These are phyloP conservation scores for Mycena chlorophos DNA, from an alignment of 768 basidiomycete species.

Conservation along the genomic window DNA sequence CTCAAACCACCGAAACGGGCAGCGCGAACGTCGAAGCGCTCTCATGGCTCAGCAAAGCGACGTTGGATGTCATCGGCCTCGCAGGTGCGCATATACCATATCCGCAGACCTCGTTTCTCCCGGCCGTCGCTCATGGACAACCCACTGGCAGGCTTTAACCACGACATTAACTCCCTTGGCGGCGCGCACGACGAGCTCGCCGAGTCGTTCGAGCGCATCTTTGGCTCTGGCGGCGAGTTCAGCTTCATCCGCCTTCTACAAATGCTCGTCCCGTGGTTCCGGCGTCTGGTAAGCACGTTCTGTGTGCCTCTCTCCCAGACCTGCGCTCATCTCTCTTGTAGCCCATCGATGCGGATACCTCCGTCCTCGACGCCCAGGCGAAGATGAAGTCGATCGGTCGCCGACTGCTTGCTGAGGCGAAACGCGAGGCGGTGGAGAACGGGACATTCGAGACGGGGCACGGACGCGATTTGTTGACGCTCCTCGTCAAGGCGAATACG, in stretches of 20 bases:
- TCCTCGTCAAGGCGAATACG: conserved; percentile 65
- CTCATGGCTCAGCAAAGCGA: conserved; percentile 64
- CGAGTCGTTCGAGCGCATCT: conserved; percentile 45
- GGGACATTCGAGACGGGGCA: conserved; percentile 34
- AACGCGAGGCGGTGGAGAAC: conserved; percentile 40
- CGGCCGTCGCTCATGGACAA: conserved; percentile 25
- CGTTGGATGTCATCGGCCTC: conserved; percentile 76
- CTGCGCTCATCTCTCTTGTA: no score
- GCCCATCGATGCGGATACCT: no score
- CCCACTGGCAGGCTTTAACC: conserved; percentile 31
- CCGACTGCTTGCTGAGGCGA: no score
- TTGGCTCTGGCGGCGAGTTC: conserved; percentile 33
- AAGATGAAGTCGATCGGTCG: neutral
- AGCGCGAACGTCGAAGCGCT: conserved; percentile 54
- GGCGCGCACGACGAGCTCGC: conserved; percentile 38
- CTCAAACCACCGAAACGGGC: conserved; percentile 34
- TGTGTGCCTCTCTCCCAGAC: no score
- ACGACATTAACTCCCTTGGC: conserved; percentile 26
- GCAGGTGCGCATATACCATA: conserved; percentile 54
- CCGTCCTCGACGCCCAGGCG: neutral
- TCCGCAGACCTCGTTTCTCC: conserved; percentile 12
- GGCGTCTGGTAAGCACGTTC: neutral
- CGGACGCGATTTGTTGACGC: conserved; percentile 50
- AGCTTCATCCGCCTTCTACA: conserved; percentile 23
- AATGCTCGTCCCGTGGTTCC: conserved; percentile 32